phyloP scores from a whole-genome alignment of 2,329 filamentous ascomycete species.

The Gnomoniopsis sp. region DNA sequence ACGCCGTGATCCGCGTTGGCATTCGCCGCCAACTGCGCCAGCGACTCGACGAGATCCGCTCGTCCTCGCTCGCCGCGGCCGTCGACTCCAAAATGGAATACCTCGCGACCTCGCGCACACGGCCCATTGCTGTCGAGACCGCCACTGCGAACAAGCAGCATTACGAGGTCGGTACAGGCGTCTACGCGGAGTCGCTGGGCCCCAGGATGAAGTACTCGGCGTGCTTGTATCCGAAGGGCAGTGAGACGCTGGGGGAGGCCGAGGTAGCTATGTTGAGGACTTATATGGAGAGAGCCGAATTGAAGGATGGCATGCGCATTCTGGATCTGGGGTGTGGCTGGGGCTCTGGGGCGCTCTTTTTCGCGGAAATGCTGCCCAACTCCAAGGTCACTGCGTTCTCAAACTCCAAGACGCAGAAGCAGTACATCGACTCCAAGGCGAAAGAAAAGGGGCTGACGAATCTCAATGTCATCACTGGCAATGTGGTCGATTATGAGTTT shows the following conservation, averaged over 20 bases:
- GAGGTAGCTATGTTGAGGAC: constrained; percentile 63
- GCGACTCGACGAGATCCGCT: constrained; percentile 53
- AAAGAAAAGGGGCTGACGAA: constrained; percentile 55
- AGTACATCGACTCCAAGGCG: constrained; percentile 61
- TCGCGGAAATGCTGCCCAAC: constrained; percentile 62
- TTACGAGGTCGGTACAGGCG: constrained; percentile 68
- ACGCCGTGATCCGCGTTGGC: constrained; percentile 58
- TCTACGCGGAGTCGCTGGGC: constrained; percentile 59
- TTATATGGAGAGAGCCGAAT: constrained; percentile 58
- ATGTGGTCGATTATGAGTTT: constrained; percentile 66
- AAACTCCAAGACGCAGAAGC: constrained; percentile 66
- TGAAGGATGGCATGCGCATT: constrained; percentile 58
- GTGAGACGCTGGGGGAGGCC: constrained; percentile 61
- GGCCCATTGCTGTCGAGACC: constrained; percentile 68
- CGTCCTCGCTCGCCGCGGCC: constrained; percentile 48
- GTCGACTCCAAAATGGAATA: constrained; percentile 62
- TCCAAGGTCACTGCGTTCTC: constrained; percentile 64
- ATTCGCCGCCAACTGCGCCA: constrained; percentile 65
- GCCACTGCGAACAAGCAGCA: constrained; percentile 65
- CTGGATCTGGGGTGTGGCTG: constrained; percentile 68
- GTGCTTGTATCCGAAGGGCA: constrained; percentile 61
- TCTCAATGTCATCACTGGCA: constrained; percentile 61
- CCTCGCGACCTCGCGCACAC: constrained; percentile 53
- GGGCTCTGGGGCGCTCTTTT: constrained; percentile 63
- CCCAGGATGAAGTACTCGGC: constrained; percentile 71